Conservation (phyloP, 164 flowering plant species). For the Platanus orientalis region DNA sequence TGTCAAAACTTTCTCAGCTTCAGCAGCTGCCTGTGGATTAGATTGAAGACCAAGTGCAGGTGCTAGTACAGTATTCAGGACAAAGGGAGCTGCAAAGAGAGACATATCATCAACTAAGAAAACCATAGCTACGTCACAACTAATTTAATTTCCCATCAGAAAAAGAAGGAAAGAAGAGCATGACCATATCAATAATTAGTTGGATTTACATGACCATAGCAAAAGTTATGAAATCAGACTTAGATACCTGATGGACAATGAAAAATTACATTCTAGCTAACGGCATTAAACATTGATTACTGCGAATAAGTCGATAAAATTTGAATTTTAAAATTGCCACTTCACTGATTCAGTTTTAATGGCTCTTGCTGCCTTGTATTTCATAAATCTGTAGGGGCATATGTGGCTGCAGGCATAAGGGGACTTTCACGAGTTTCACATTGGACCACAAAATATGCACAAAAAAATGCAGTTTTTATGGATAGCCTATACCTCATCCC, state of each 20-base stretch:
- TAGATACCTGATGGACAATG: neutral
- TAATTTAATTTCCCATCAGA: neutral
- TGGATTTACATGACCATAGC: neutral
- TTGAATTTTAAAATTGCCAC: neutral
- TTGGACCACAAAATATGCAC: neutral
- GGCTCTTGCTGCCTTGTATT: neutral
- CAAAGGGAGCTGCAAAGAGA: constrained; percentile 44
- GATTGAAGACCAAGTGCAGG: constrained; percentile 55
- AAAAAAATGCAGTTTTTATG: neutral
- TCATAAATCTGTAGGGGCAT: neutral
- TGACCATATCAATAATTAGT: neutral
- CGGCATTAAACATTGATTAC: neutral
- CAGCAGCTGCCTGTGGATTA: constrained; percentile 59
- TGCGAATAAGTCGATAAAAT: neutral
- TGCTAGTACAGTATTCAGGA: constrained; percentile 39
- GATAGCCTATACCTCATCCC: neutral
- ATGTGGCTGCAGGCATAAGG: neutral
- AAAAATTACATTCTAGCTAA: neutral
- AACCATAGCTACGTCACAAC: neutral
- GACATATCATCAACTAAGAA: constrained; percentile 5
- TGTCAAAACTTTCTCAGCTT: constrained; percentile 49
- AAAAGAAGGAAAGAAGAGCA: neutral
- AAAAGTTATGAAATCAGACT: neutral
- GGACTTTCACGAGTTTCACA: neutral
- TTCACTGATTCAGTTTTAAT: neutral